These are phyloP conservation scores for Miscanthus lutarioriparius DNA, from an alignment of 176 grass and related monocot species.

Conservation along the genomic window DNA sequence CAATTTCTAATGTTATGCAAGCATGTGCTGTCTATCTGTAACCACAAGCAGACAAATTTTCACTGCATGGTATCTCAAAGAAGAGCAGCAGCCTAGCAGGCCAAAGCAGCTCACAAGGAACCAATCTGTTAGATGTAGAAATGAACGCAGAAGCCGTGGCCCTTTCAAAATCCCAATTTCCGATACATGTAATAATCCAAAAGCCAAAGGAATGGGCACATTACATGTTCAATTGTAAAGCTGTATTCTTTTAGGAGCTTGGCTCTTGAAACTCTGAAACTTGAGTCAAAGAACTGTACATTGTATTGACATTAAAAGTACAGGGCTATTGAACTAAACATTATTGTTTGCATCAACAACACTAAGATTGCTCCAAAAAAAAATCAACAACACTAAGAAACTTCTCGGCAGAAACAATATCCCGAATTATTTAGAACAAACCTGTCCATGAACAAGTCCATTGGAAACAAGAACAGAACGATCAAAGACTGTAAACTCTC, in stretches of 20 bases:
- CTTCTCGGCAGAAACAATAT: constrained; percentile 21
- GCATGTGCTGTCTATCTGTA: neutral
- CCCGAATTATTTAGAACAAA: constrained; percentile 24
- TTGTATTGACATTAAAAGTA: constrained; percentile 25
- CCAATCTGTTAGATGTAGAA: neutral
- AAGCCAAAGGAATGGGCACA: neutral
- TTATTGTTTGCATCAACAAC: too few species aligned
- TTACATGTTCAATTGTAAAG: neutral
- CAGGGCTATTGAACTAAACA: neutral
- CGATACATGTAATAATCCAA: constrained; percentile 4
- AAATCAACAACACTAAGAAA: too few species aligned
- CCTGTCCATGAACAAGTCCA: constrained; percentile 72
- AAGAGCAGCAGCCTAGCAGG: neutral
- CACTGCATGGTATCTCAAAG: neutral
- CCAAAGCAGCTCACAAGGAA: neutral
- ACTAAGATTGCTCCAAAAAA: too few species aligned
- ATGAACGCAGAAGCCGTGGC: neutral
- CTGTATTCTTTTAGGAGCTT: neutral
- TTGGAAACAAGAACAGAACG: constrained; percentile 94
- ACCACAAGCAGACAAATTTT: neutral
- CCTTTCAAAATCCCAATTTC: constrained; percentile 1
- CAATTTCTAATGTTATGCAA: neutral
- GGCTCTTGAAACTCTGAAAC: neutral
- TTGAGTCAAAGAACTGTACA: neutral
- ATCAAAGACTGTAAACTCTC: constrained; percentile 89